These are phyloP conservation scores for Coemansia javaensis DNA, from an alignment of 192 early-diverging fungal species.

Conservation along the genomic window DNA sequence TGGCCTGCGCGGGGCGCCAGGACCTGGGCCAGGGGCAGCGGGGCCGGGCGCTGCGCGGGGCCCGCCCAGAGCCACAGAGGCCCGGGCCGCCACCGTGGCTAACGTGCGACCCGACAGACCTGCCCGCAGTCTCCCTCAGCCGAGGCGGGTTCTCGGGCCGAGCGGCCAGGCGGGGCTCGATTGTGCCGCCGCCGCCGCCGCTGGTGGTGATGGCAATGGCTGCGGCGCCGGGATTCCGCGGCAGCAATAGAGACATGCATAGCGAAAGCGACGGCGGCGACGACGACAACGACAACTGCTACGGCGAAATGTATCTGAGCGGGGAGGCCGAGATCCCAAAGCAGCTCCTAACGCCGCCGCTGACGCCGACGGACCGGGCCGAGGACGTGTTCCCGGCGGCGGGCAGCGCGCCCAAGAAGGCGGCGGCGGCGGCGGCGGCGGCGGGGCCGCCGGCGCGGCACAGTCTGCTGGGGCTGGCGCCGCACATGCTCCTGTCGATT, in stretches of 20 bases:
- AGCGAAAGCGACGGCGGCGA: no score
- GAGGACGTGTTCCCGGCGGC: neutral
- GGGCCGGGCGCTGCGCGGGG: no score
- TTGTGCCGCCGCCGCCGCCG: no score
- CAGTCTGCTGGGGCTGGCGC: constrained; percentile 19
- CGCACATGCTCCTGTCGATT: constrained; percentile 29
- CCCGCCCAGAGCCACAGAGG: no score
- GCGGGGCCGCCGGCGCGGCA: neutral
- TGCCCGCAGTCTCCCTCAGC: constrained; percentile 1
- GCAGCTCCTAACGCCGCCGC: constrained; percentile 41
- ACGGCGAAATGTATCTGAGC: neutral
- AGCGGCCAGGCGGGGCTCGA: no score
- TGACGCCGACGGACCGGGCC: constrained; percentile 12
- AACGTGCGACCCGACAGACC: constrained; percentile 44
- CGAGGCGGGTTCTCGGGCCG: neutral
- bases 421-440: no score
- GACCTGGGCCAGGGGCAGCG: no score
- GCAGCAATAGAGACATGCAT: constrained; percentile 1
- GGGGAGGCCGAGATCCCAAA: constrained; percentile 8
- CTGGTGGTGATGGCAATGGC: no score
- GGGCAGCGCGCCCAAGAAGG: neutral
- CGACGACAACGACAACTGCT: no score
- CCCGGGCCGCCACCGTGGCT: no score
- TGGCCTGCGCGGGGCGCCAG: no score
- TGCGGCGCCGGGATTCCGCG: neutral